phyloP scores from a whole-genome alignment of 139 green algal genomes.

The Diplosphaera chodatii region DNA sequence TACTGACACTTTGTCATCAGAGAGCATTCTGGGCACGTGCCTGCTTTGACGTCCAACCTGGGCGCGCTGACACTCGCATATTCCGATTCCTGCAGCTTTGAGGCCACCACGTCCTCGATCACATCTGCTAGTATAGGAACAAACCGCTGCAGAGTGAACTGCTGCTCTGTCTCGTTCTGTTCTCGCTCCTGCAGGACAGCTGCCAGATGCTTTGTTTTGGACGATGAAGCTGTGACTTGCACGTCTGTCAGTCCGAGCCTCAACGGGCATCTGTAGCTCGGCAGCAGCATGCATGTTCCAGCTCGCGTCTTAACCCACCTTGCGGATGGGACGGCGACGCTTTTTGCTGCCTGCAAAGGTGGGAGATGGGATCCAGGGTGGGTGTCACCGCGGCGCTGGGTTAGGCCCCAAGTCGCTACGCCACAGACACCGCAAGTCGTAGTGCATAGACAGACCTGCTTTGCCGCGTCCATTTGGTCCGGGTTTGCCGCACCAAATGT shows the following conservation, averaged over 20 bases:
- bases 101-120: conserved; percentile 33
- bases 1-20: no score
- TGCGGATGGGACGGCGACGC: background rate
- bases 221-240: background rate
- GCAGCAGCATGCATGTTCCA: no score
- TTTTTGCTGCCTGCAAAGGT: background rate
- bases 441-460: conserved; percentile 13
- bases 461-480: conserved; percentile 82
- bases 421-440: no score
- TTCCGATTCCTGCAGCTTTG: conserved; percentile 54
- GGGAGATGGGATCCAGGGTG: no score
- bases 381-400: no score
- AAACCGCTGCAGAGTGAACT: conserved; percentile 46
- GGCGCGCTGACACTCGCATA: conserved; percentile 65
- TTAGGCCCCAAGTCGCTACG: no score
- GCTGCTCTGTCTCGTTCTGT: conserved; percentile 23
- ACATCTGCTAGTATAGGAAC: conserved; percentile 49
- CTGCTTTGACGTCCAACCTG: background rate
- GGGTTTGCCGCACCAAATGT: conserved; percentile 89
- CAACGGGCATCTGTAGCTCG: no score
- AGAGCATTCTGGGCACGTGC: no score
- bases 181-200: conserved; percentile 23
- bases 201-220: no score
- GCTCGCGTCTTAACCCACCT: background rate
- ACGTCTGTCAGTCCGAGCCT: background rate